These are phyloP conservation scores for Dothistroma septosporum DNA, from an alignment of 2,329 filamentous ascomycete species.

Conservation along the genomic window DNA sequence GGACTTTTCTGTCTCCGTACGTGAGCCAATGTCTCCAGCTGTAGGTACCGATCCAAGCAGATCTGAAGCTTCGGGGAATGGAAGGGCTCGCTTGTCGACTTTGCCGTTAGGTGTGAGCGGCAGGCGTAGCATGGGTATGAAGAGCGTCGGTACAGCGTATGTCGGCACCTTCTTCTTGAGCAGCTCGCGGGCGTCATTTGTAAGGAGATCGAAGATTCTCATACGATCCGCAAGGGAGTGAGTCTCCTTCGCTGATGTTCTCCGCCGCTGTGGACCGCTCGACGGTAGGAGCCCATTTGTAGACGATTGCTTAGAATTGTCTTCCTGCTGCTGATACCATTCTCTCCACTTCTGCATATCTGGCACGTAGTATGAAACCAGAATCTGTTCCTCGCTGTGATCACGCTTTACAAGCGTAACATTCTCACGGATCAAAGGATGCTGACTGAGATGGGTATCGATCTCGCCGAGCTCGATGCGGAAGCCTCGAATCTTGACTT, in stretches of 20 bases:
- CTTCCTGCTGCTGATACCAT: constrained; percentile 54
- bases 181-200: constrained; percentile 60
- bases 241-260: constrained; percentile 30
- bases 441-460: constrained; percentile 72
- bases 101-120: constrained; percentile 85
- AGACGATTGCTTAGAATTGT: constrained; percentile 17
- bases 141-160: constrained; percentile 71
- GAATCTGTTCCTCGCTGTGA: constrained; percentile 75
- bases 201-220: constrained; percentile 58
- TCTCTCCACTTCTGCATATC: constrained; percentile 69
- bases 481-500: constrained; percentile 96
- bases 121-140: constrained; percentile 67
- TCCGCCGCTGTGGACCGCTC: constrained; percentile 19
- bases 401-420: constrained; percentile 81
- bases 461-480: constrained; percentile 93
- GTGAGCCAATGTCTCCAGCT: constrained; percentile 43
- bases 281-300: constrained; percentile 14
- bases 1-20: constrained; percentile 57
- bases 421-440: constrained; percentile 75
- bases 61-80: constrained; percentile 72
- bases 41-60: constrained; percentile 54
- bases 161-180: constrained; percentile 67
- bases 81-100: constrained; percentile 72
- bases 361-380: constrained; percentile 88
- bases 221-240: constrained; percentile 39